Percentiles rank a stretch among this genome's conserved stretches.
These are phyloP conservation scores for Pichia sp. DNA, from an alignment of 1,139 yeast genomes.

Conservation along the genomic window DNA sequence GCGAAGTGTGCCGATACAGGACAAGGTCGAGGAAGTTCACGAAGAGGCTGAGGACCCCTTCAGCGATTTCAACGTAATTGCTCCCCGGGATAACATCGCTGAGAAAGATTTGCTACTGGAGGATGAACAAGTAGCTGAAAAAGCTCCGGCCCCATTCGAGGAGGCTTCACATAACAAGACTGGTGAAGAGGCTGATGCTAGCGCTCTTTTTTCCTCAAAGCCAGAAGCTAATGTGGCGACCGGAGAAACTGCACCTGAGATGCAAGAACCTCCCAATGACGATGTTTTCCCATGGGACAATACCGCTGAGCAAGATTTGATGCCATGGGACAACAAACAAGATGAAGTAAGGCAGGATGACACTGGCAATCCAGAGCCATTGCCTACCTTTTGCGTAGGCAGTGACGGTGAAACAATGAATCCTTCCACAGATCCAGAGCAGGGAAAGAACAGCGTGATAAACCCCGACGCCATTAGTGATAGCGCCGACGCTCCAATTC, in stretches of 20 bases:
- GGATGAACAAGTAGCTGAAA: not conserved
- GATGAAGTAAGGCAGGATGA: not conserved
- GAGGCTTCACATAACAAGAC: not conserved
- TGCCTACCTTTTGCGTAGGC: too few relatives aligned
- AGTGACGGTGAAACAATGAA: too few relatives aligned
- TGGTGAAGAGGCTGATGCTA: not conserved
- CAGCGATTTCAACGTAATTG: not conserved
- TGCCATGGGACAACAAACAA: constrained; percentile 13
- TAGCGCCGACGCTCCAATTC: not conserved
- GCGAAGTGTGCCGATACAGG: not conserved
- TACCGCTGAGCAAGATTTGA: constrained; percentile 3
- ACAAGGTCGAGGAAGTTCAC: not conserved
- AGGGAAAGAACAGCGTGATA: not conserved
- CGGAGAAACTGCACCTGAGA: not conserved
- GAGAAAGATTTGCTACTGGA: not conserved
- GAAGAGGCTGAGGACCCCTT: not conserved
- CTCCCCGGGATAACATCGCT: constrained; percentile 9
- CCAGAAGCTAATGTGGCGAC: not conserved
- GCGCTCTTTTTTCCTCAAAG: not conserved
- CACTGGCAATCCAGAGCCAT: not conserved
- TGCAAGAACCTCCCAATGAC: not conserved
- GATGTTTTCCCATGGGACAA: constrained; percentile 5
- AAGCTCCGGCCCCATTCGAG: not conserved
- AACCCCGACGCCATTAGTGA: not conserved
- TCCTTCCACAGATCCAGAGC: too few relatives aligned